Percentiles rank a stretch among this genome's conserved stretches.
phyloP scores from a whole-genome alignment of 257 asterid genomes.

The Ocimum tenuiflorum region DNA sequence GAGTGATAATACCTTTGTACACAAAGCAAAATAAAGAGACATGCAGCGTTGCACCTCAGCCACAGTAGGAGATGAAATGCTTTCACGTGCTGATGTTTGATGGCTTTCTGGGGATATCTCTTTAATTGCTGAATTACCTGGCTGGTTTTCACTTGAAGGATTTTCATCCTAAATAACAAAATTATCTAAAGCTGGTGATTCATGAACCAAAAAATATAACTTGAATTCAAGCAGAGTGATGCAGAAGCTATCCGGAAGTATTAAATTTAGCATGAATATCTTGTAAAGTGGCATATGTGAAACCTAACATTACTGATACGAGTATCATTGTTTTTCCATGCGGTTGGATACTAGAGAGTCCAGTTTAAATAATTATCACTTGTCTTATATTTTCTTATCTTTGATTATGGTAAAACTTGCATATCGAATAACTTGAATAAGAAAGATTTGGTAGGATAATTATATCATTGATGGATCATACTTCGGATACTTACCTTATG shows the following conservation, averaged over 20 bases:
- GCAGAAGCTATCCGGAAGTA: neutral
- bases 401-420: neutral
- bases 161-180: constrained; percentile 48
- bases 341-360: neutral
- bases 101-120: constrained; percentile 38
- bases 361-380: neutral
- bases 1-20: constrained; percentile 68
- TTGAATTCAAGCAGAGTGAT: constrained; percentile 4
- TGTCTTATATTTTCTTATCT: neutral
- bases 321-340: neutral
- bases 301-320: neutral
- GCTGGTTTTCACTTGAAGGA: constrained; percentile 39
- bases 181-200: constrained; percentile 9
- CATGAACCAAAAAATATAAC: constrained; percentile 9
- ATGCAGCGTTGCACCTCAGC: constrained; percentile 78
- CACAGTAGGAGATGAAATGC: constrained; percentile 37
- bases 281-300: neutral
- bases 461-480: constrained; percentile 2
- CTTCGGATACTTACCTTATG: constrained; percentile 42
- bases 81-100: constrained; percentile 51
- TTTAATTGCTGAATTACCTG: constrained; percentile 25
- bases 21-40: constrained; percentile 88
- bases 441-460: constrained; percentile 1
- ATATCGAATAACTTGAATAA: constrained; percentile 12
- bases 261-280: neutral